A percentile compares a stretch with the other conserved stretches of the same genome.
phyloP scores from a whole-genome alignment of 2,329 filamentous ascomycete genomes.

The Fusarium zealandicum region DNA sequence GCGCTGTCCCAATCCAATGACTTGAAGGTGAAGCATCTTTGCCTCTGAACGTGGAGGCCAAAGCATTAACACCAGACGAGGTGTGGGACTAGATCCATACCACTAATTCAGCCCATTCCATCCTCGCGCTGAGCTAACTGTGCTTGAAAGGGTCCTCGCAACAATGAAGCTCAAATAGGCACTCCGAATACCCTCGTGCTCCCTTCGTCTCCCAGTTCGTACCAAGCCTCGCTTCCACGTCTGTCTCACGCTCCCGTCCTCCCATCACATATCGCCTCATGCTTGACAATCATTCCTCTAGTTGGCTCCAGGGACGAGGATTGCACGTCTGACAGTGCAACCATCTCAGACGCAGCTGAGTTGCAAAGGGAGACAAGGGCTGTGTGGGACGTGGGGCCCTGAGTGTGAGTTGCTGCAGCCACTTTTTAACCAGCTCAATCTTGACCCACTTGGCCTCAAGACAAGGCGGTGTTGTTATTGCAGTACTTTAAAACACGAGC shows the following conservation, averaged over 20 bases:
- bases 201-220: too few species aligned
- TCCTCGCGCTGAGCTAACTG: slow-evolving; percentile 4
- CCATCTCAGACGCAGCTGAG: slow-evolving; percentile 31
- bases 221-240: slow-evolving; percentile 10
- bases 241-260: slow-evolving; percentile 13
- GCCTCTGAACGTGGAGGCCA: slow-evolving; percentile 19
- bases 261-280: slow-evolving; percentile 26
- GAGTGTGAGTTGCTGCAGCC: slow-evolving; percentile 35
- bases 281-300: slow-evolving; percentile 25
- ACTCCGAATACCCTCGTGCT: not conserved
- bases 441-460: slow-evolving; percentile 26
- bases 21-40: slow-evolving; percentile 19
- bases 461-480: slow-evolving; percentile 28
- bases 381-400: slow-evolving; percentile 27
- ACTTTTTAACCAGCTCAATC: slow-evolving; percentile 31
- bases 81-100: slow-evolving; percentile 16
- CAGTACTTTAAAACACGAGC: slow-evolving; percentile 26
- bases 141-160: not conserved
- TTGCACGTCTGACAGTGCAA: slow-evolving; percentile 38
- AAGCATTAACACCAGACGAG: slow-evolving; percentile 26
- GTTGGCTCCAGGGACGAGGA: slow-evolving; percentile 29
- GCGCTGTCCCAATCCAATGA: slow-evolving; percentile 5
- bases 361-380: slow-evolving; percentile 22
- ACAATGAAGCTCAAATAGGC: not conserved
- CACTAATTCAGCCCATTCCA: slow-evolving; percentile 27